Percentiles rank a stretch among this genome's conserved stretches.
phyloP scores from a whole-genome alignment of 2,329 filamentous ascomycete species.

The Diplodia sapinea region DNA sequence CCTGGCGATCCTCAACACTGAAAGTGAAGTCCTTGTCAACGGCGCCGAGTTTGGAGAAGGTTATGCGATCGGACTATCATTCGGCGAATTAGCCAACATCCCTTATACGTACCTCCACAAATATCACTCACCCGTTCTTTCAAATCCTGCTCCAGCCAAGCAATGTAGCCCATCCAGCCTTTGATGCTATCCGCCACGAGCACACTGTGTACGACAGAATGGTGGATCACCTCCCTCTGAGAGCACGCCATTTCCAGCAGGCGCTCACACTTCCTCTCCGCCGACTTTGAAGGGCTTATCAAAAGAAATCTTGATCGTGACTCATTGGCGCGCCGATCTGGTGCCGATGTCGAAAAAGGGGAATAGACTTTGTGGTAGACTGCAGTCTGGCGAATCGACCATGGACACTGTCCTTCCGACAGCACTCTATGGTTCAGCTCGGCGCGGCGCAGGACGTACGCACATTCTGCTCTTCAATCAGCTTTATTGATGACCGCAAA shows the following conservation, averaged over 20 bases:
- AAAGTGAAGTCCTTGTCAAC: slow-evolving; percentile 22
- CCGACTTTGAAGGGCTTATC: slow-evolving; percentile 30
- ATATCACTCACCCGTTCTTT: slow-evolving; percentile 19
- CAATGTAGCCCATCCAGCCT: slow-evolving; percentile 32
- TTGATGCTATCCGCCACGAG: slow-evolving; percentile 29
- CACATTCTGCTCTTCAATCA: slow-evolving; percentile 23
- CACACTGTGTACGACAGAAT: slow-evolving; percentile 6
- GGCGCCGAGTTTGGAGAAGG: slow-evolving; percentile 17
- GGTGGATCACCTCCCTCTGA: neutral
- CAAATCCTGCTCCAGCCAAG: slow-evolving; percentile 31
- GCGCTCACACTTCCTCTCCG: neutral
- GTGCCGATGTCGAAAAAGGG: too few species aligned
- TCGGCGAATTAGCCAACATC: neutral
- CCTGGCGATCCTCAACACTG: slow-evolving; percentile 32
- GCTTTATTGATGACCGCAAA: neutral
- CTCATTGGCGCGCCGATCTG: neutral
- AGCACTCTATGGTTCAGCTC: slow-evolving; percentile 23
- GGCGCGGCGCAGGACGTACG: slow-evolving; percentile 30
- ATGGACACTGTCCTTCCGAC: slow-evolving; percentile 29
- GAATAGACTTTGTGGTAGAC: slow-evolving; percentile 22
- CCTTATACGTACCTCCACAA: too few species aligned
- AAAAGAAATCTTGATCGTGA: slow-evolving; percentile 28
- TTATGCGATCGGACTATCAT: slow-evolving; percentile 21
- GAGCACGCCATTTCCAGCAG: neutral
- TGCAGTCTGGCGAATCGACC: too few species aligned